Evolutionary conservation across 176 grass and related monocot genomes (phyloP), one percentile per base, ranked within the genome.

Genomic region (Eleusine coracana): DNA sequence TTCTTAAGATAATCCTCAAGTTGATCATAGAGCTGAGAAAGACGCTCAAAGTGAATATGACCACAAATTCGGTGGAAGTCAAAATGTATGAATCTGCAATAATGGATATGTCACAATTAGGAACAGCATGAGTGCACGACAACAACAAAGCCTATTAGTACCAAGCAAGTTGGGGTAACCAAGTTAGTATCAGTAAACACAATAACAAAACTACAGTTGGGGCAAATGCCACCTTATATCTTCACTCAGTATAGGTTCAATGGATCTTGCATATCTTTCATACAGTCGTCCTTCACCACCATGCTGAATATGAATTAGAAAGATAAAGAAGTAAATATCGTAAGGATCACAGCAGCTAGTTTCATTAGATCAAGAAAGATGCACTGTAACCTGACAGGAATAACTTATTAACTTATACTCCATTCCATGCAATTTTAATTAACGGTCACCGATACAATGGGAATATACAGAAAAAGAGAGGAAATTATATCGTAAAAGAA

Each of bases 61-160:
- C 95, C 95, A 75, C 95, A 97, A 20, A 97, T 97, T 62, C 66
- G 75, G 79, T 97, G 94, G 73, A 97, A 97, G 54, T 97, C 92
- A 68, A 97, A 97, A 89, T 97, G 95, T 20, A 97, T 21, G 44
- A 94, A 97, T 88, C 95, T 94, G 80, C 58, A 86, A 74, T 51
- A 54, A 51, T 66, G 51, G 66, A 69, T 12, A 20, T 29, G 75
- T 20, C 27, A 68, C 38, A 70, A 25, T 74, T 82, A 86, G 41
- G 10, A 78, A 21, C 49, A 16, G 3, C 2, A 17, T 10, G 8
- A 45, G 7, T 45, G 42, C 42, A 7, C 49, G 16, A 17, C 49
- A 51, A 51, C 49, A 50, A 50, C 10, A 50, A 50, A 15, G 3
- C 14, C 14, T 51, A 10, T 51, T 51, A 51, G 49, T 51, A 13